Evolutionary conservation across 2,329 filamentous ascomycete genomes (phyloP), one percentile per base, ranked within the genome.

Genomic region (Colletotrichum incanum): DNA sequence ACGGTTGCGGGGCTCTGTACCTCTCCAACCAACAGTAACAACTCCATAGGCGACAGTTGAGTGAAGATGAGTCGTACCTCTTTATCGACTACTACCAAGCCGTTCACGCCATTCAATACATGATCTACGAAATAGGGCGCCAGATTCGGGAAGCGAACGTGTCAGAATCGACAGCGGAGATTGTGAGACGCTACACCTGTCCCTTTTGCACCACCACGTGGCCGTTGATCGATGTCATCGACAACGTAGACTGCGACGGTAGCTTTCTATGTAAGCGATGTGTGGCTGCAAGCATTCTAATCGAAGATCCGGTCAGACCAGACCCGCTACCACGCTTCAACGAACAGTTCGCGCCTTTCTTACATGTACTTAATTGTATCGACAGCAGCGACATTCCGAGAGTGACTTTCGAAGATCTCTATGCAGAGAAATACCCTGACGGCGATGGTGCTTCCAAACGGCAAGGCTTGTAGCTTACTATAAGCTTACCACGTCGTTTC

Each of bases 171-270:
- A 26, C n/a, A 28, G 26, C n/a, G 26, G 49, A 50, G 49, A 50
- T 50, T 26, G 49, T 50, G 49, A 50, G 49, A 14, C 26, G 26
- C n/a, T 50, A 50, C n/a, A 50, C 9, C 23, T 50, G 49, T 16
- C 49, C 49, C 49, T 28, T 26, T 26, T 50, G 49, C 49, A 9
- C 26, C n/a, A 50, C n/a, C 49, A 50, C 12, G n/a, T 50, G 49
- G n/a, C n/a, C n/a, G n/a, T 50, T 50, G 49, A 50, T 50, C 49
- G 49, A 50, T 50, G 49, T 50, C 23, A 50, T 50, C 49, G 49
- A 50, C 49, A 50, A 50, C 23, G 49, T 26, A 28, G 49, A 50
- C 49, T 16, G 49, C 26, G 12, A 50, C 26, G 49, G 49, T 50
- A 26, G 49, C 49, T 50, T 50, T 16, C 26, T 50, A 26, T 50